Evolutionary conservation across 495 filamentous ascomycete species (phyloP).

Genomic region (Staphylotrichum tortipilum): DNA sequence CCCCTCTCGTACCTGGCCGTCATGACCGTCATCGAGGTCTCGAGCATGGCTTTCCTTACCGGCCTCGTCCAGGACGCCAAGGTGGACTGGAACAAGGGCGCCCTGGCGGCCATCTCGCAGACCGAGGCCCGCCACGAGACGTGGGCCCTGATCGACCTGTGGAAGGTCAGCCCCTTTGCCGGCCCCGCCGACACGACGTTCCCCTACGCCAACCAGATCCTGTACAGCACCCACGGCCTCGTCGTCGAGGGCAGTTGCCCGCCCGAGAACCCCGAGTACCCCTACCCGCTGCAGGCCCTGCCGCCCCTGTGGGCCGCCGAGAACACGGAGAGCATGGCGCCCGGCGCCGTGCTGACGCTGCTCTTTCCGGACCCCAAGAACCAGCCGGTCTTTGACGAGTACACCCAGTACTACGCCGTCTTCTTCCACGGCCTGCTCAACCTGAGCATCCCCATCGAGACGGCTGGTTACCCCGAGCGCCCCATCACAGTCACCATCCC

Average conservation of each 20-base stretch:
- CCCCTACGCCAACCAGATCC: slow-evolving; percentile 47
- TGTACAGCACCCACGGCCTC: slow-evolving; percentile 42
- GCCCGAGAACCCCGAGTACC: slow-evolving; percentile 39
- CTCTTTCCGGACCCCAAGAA: slow-evolving; percentile 32
- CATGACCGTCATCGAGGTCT: slow-evolving; percentile 42
- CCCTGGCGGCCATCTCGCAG: slow-evolving; percentile 41
- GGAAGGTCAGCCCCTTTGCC: slow-evolving; percentile 40
- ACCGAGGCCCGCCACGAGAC: slow-evolving; percentile 42
- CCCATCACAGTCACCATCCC: slow-evolving; percentile 37
- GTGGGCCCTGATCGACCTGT: slow-evolving; percentile 46
- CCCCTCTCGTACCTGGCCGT: slow-evolving; percentile 35
- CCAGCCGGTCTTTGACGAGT: slow-evolving; percentile 31
- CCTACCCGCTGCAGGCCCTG: slow-evolving; percentile 36
- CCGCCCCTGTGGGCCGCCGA: slow-evolving; percentile 31
- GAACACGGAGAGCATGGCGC: slow-evolving; percentile 30
- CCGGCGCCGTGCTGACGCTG: slow-evolving; percentile 36
- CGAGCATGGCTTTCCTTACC: slow-evolving; percentile 47
- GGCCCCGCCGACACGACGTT: slow-evolving; percentile 44
- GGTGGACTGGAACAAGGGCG: slow-evolving; percentile 28
- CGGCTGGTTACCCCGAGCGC: slow-evolving; percentile 18
- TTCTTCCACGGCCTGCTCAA: slow-evolving; percentile 43
- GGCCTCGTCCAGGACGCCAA: slow-evolving; percentile 41
- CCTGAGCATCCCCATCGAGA: slow-evolving; percentile 39
- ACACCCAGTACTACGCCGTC: slow-evolving; percentile 41
- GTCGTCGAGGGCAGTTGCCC: slow-evolving; percentile 44